A percentile compares a stretch with the other conserved stretches of the same genome.
These are phyloP conservation scores for Iberis amara DNA, from an alignment of 441 rosid species.

Conservation along the genomic window DNA sequence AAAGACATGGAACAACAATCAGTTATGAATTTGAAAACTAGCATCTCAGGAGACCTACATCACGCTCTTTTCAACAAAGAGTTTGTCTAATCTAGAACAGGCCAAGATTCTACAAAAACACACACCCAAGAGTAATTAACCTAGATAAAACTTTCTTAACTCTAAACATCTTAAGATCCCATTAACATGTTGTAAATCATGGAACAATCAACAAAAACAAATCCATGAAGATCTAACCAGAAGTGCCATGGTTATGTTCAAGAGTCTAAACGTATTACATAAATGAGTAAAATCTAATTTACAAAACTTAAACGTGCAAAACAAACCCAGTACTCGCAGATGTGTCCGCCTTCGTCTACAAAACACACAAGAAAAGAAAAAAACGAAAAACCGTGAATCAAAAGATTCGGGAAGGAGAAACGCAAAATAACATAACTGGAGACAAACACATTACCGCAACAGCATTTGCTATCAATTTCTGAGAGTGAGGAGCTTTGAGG, in stretches of 20 bases:
- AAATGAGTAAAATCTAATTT: background rate
- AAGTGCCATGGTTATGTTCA: constrained; percentile 3
- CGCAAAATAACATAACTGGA: background rate
- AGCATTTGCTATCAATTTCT: constrained; percentile 27
- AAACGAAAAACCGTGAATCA: background rate
- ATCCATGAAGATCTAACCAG: background rate
- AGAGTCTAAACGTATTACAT: background rate
- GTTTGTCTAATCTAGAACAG: background rate
- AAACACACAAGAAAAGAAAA: no score
- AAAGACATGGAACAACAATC: background rate
- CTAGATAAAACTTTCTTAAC: background rate
- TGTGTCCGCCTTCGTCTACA: constrained; percentile 31
- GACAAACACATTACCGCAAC: constrained; percentile 24
- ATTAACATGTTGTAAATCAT: background rate
- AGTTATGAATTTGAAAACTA: background rate
- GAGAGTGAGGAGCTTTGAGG: constrained; percentile 19
- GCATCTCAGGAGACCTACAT: background rate
- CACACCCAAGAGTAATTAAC: background rate
- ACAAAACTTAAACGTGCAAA: background rate
- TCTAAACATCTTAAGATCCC: background rate
- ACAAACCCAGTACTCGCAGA: constrained; percentile 30
- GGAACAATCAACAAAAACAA: constrained; percentile 5
- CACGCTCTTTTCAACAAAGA: no score
- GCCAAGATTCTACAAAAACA: background rate
- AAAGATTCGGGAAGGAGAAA: background rate